A percentile compares a stretch with the other conserved stretches of the same genome.
Evolutionary conservation across 108 stramenopile genomes (phyloP).

Genomic region (Asterionellopsis glacialis): DNA sequence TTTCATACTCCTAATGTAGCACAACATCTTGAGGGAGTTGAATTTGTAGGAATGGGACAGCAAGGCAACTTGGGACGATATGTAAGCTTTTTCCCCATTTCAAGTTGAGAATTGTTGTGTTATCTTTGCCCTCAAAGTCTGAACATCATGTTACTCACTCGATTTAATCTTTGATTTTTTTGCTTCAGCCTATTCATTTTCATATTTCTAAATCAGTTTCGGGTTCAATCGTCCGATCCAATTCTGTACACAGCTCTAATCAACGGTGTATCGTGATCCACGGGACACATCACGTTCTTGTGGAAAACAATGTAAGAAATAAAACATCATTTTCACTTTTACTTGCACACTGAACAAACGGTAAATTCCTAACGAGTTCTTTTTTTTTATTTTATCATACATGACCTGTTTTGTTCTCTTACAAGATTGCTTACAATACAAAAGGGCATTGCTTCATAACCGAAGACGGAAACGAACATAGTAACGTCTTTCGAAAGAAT

Average conservation of each 20-base stretch:
- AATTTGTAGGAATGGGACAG: slow-evolving; percentile 16
- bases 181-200: slow-evolving; percentile 46
- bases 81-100: slow-evolving; percentile 35
- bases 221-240: slow-evolving; percentile 47
- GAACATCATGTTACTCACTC: too few species aligned
- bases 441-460: slow-evolving; percentile 36
- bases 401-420: too few species aligned
- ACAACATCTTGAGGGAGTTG: slow-evolving; percentile 18
- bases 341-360: too few species aligned
- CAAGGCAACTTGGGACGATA: slow-evolving; percentile 37
- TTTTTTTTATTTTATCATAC: too few species aligned
- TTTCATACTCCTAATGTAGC: slow-evolving; percentile 1
- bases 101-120: too few species aligned
- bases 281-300: slow-evolving; percentile 46
- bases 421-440: slow-evolving; percentile 34
- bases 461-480: slow-evolving; percentile 26
- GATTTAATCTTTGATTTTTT: too few species aligned
- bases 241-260: slow-evolving; percentile 49
- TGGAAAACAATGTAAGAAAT: slow-evolving; percentile 38
- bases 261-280: slow-evolving; percentile 57
- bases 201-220: slow-evolving; percentile 35
- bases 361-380: too few species aligned
- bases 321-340: too few species aligned
- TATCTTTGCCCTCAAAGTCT: too few species aligned
- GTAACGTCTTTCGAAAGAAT: slow-evolving; percentile 27